Evolutionary conservation across 805 yeast species (phyloP).

Genomic region (Grigorovia transvaalensis): DNA sequence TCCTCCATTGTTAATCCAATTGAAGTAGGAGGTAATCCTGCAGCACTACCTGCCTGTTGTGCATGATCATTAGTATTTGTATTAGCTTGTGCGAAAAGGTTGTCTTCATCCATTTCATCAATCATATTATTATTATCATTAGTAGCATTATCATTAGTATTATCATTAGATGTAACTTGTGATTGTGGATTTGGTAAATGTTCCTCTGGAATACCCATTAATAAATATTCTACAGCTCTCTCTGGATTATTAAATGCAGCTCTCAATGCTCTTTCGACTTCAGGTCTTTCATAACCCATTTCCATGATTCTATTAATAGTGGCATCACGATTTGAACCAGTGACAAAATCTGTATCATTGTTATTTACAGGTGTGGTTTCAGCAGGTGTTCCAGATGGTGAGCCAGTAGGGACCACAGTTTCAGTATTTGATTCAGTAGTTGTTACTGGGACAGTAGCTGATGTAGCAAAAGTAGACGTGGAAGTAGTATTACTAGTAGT

Average conservation of each 20-base stretch:
- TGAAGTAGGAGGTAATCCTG: constrained; percentile 27
- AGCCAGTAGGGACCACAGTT: constrained; percentile 10
- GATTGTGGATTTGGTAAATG: constrained; percentile 28
- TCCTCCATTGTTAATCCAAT: constrained; percentile 38
- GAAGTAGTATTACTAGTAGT: constrained; percentile 17
- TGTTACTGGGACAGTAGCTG: constrained; percentile 11
- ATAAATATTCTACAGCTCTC: constrained; percentile 89
- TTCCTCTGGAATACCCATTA: constrained; percentile 77
- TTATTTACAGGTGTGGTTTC: constrained; percentile 18
- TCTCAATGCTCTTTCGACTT: constrained; percentile 82
- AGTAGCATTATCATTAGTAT: constrained; percentile 2
- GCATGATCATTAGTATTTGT: constrained; percentile 16
- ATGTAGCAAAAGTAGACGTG: constrained; percentile 12
- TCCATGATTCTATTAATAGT: constrained; percentile 79
- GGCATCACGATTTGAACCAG: constrained; percentile 67
- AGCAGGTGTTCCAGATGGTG: constrained; percentile 12
- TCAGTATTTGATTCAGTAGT: constrained; percentile 10
- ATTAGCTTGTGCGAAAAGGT: constrained; percentile 36
- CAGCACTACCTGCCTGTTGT: constrained; percentile 11
- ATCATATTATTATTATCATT: not conserved
- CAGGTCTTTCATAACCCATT: constrained; percentile 87
- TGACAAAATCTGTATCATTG: constrained; percentile 47
- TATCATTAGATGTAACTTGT: constrained; percentile 9
- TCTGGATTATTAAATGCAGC: constrained; percentile 97
- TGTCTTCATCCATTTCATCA: constrained; percentile 21